Evolutionary conservation across 73 alveolate species (phyloP).

Genomic region (Paramecium caudatum): DNA sequence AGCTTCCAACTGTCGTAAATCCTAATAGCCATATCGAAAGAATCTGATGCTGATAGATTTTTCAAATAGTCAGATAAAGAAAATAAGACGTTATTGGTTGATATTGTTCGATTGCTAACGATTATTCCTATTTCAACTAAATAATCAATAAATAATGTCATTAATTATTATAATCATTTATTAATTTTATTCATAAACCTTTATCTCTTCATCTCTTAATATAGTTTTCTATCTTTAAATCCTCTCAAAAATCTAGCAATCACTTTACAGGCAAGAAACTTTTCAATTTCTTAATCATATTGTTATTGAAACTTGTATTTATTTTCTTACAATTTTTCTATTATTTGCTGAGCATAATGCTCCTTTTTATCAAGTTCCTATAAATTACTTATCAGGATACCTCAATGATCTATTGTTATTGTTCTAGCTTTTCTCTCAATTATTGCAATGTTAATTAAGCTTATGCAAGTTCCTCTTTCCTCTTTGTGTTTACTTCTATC

Average conservation of each 20-base stretch:
- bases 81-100: constrained; percentile 9
- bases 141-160: constrained; percentile 52
- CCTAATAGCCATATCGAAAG: constrained; percentile 54
- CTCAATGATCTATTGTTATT: constrained; percentile 23
- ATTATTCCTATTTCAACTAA: constrained; percentile 34
- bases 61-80: constrained; percentile 49
- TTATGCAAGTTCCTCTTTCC: not conserved
- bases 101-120: not conserved
- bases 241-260: constrained; percentile 31
- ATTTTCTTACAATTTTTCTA: not conserved
- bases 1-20: constrained; percentile 49
- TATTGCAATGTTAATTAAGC: constrained; percentile 15
- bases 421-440: not conserved
- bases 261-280: constrained; percentile 3
- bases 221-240: constrained; percentile 46
- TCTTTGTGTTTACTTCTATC: not conserved
- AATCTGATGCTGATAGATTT: constrained; percentile 30
- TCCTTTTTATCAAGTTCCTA: constrained; percentile 47
- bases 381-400: not conserved
- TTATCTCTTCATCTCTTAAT: not conserved
- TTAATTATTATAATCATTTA: constrained; percentile 24
- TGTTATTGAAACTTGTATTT: not conserved
- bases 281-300: not conserved
- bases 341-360: constrained; percentile 15
- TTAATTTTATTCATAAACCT: constrained; percentile 24